phyloP scores from a whole-genome alignment of 805 yeast species.

The Yamadazyma endophytica region DNA sequence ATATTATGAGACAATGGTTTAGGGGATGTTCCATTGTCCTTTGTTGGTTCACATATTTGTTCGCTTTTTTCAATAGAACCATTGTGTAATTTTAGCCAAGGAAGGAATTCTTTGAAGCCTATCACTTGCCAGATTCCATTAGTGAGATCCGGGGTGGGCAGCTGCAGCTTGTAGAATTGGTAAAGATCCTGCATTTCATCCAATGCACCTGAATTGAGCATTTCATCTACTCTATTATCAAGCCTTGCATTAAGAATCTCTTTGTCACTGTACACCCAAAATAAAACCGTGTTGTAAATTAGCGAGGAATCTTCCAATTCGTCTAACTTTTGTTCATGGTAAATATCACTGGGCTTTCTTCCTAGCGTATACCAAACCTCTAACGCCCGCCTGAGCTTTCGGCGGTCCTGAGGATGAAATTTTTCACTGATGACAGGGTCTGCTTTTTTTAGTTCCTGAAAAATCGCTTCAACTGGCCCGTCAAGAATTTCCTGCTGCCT shows the following conservation, averaged over 20 bases:
- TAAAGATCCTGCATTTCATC: conserved; percentile 65
- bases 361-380: conserved; percentile 74
- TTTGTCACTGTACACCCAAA: conserved; percentile 79
- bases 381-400: conserved; percentile 75
- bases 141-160: conserved; percentile 48
- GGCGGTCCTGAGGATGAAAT: conserved; percentile 86
- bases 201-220: conserved; percentile 69
- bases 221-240: conserved; percentile 76
- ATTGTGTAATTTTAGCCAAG: conserved; percentile 44
- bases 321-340: conserved; percentile 51
- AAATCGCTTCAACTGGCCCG: conserved; percentile 49
- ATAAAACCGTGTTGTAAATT: conserved; percentile 58
- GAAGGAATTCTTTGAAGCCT: conserved; percentile 86
- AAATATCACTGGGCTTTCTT: conserved; percentile 64
- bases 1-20: too few relatives aligned
- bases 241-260: conserved; percentile 55
- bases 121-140: conserved; percentile 91
- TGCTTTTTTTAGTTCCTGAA: conserved; percentile 40
- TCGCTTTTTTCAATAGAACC: conserved; percentile 1
- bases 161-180: conserved; percentile 31
- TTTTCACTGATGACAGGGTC: conserved; percentile 77
- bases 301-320: conserved; percentile 44
- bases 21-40: too few relatives aligned
- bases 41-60: too few relatives aligned
- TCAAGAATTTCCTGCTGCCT: conserved; percentile 44